Evolutionary conservation across 75 land plant species (phyloP).

Genomic region (Pinus taeda): DNA sequence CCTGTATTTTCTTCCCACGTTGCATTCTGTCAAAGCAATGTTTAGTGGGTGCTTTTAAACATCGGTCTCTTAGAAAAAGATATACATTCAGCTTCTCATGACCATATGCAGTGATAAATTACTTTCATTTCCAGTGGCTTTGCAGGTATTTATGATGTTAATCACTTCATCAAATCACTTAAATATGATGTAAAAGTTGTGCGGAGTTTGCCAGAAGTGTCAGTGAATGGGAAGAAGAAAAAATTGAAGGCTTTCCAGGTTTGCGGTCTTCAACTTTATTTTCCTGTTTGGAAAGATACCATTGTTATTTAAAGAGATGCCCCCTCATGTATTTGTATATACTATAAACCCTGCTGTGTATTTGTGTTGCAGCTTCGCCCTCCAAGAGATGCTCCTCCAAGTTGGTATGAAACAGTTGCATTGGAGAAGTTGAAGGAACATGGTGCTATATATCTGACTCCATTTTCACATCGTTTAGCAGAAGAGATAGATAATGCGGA

Average conservation of each 20-base stretch:
- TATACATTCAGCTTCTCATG: background rate
- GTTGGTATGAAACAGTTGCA: slow-evolving; percentile 85
- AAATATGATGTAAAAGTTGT: slow-evolving; percentile 79
- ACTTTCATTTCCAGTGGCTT: slow-evolving; percentile 71
- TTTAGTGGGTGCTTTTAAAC: background rate
- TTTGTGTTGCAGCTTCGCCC: slow-evolving; percentile 52
- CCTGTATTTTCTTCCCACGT: background rate
- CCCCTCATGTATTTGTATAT: background rate
- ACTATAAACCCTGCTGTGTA: background rate
- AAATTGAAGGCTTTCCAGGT: slow-evolving; percentile 93
- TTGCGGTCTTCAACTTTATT: background rate
- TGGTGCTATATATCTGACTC: slow-evolving; percentile 94
- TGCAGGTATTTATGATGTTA: slow-evolving; percentile 90
- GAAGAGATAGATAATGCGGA: slow-evolving; percentile 92
- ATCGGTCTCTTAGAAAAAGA: background rate
- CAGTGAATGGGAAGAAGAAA: slow-evolving; percentile 60
- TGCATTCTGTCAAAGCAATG: background rate
- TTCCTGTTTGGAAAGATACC: background rate
- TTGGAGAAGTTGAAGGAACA: slow-evolving; percentile 88
- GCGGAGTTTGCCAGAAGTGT: slow-evolving; percentile 55
- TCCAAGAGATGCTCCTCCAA: slow-evolving; percentile 85
- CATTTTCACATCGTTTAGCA: slow-evolving; percentile 93
- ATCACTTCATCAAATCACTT: slow-evolving; percentile 81
- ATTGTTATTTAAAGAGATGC: slow-evolving; percentile 4
- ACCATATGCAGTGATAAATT: slow-evolving; percentile 1